Percentiles rank a stretch among this genome's conserved stretches.
Conservation (phyloP, 1,284 basidiomycete genomes). For the Boletus sp. region DNA sequence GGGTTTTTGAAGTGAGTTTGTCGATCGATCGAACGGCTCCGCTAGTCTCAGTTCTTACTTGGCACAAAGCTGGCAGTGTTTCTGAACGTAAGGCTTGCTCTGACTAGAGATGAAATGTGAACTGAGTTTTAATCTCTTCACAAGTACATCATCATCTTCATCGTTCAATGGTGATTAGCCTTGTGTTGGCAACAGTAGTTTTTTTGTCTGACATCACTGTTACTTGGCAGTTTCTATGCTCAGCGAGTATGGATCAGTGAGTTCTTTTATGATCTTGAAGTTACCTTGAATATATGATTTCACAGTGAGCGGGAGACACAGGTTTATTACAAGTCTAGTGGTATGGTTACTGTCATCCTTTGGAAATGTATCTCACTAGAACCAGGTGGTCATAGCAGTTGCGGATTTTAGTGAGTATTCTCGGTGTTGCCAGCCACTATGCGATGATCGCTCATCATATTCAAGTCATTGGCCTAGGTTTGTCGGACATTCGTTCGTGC, state of each 20-base stretch:
- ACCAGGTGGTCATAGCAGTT: slow-evolving; percentile 2
- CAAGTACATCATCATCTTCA: slow-evolving; percentile 3
- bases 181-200: not conserved
- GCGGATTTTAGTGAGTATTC: slow-evolving; percentile 3
- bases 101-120: not conserved
- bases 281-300: not conserved
- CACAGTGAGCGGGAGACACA: slow-evolving; percentile 6
- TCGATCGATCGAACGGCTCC: not conserved
- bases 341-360: not conserved
- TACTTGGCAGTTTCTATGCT: slow-evolving; percentile 3
- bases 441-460: not conserved
- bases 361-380: not conserved
- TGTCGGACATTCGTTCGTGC: not conserved
- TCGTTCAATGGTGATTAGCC: slow-evolving; percentile 10
- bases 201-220: not conserved
- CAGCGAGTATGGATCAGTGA: slow-evolving; percentile 10
- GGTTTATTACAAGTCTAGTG: not conserved
- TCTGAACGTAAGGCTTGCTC: not conserved
- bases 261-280: not conserved
- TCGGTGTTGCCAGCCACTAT: not conserved
- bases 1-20: slow-evolving; percentile 2
- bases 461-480: slow-evolving; percentile 9
- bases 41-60: not conserved
- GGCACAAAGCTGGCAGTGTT: slow-evolving; percentile 1
- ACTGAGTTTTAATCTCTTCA: not conserved